Evolutionary conservation across 331 rosid species (phyloP).

Genomic region (Quercus tomentella): DNA sequence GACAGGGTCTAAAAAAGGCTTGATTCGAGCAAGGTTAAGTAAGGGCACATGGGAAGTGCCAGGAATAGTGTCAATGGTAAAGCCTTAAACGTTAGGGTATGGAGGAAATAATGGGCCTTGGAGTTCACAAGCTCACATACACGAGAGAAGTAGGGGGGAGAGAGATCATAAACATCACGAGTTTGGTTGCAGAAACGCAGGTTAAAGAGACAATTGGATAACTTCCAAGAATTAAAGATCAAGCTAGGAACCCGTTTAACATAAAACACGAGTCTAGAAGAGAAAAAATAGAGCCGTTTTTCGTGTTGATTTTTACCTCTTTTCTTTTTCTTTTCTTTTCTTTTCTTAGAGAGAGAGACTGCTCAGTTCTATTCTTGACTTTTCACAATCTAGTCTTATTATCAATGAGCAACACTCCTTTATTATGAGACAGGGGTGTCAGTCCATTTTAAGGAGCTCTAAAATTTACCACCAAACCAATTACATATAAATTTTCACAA

Average conservation of each 20-base stretch:
- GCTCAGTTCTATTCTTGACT: neutral
- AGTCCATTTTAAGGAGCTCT: too few species aligned
- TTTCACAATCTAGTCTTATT: neutral
- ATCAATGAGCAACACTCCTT: too few species aligned
- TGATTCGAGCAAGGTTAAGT: neutral
- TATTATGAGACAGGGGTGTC: too few species aligned
- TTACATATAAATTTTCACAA: neutral
- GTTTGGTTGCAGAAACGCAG: neutral
- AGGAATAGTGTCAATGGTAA: neutral
- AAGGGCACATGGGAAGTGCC: constrained; percentile 13
- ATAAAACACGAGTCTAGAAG: neutral
- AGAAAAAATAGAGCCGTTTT: neutral
- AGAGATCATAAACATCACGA: constrained; percentile 10
- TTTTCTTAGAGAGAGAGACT: neutral
- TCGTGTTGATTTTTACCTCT: too few species aligned
- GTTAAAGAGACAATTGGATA: too few species aligned
- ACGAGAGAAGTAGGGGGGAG: neutral
- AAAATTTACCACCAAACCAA: too few species aligned
- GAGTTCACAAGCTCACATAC: neutral
- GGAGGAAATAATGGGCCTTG: neutral
- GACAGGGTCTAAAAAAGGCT: neutral
- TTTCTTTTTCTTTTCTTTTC: too few species aligned
- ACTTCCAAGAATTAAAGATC: neutral
- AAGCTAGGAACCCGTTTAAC: neutral
- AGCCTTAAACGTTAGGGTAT: neutral